Evolutionary conservation across 1,139 yeast genomes (phyloP).

Genomic region (Petasospora fabianii): DNA sequence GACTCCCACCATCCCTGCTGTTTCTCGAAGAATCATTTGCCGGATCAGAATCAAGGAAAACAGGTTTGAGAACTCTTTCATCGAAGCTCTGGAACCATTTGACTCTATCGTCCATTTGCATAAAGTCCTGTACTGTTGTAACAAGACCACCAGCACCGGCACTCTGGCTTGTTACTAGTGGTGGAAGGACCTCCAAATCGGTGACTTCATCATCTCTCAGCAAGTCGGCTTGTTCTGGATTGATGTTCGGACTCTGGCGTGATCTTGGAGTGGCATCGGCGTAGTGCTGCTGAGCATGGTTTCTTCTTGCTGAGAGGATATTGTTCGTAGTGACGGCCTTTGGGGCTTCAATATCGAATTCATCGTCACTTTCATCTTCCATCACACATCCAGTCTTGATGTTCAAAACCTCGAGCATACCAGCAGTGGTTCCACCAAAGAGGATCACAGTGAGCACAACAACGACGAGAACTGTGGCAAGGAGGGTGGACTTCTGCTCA

Average conservation of each 20-base stretch:
- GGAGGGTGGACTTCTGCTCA: slow-evolving; percentile 79
- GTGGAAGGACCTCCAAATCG: slow-evolving; percentile 28
- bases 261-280: slow-evolving; percentile 14
- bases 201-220: slow-evolving; percentile 26
- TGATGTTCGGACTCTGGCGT: slow-evolving; percentile 20
- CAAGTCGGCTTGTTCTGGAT: slow-evolving; percentile 18
- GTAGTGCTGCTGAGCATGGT: too few species aligned
- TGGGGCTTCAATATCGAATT: slow-evolving; percentile 87
- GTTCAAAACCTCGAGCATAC: slow-evolving; percentile 93
- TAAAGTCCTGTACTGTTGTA: slow-evolving; percentile 25
- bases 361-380: slow-evolving; percentile 89
- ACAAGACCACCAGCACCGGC: slow-evolving; percentile 12
- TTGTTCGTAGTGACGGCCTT: slow-evolving; percentile 29
- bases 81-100: slow-evolving; percentile 93
- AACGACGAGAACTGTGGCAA: slow-evolving; percentile 94
- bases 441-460: slow-evolving; percentile 94
- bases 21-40: slow-evolving; percentile 11
- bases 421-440: slow-evolving; percentile 98
- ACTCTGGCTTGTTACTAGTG: slow-evolving; percentile 19
- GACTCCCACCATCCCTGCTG: slow-evolving; percentile 12
- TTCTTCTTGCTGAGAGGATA: slow-evolving; percentile 36
- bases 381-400: slow-evolving; percentile 89
- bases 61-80: slow-evolving; percentile 95
- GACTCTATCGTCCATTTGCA: slow-evolving; percentile 37
- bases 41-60: slow-evolving; percentile 58